Evolutionary conservation across 2,329 filamentous ascomycete genomes (phyloP), one percentile per base, ranked within the genome.

Genomic region (Aureobasidium sp.): DNA sequence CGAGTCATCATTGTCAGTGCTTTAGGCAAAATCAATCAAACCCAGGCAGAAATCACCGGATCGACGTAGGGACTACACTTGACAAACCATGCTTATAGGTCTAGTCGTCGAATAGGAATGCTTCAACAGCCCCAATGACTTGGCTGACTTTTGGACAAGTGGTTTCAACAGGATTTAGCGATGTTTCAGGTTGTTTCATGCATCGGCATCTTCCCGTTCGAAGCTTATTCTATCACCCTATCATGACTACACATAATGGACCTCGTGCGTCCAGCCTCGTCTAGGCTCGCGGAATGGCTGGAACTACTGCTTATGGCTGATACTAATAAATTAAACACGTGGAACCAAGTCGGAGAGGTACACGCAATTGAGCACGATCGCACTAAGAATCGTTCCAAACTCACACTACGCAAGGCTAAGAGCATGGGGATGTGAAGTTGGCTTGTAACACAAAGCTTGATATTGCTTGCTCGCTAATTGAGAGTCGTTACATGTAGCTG

Each of bases 1-100:
- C 33, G 6, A 48, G 33, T 27, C 16, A 31, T n/a, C 29, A 16
- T 29, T 61, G 58, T 33, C 27, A 27, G 9, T 38, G 16, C 27
- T 50, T 61, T 61, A 61, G 58, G 58, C 58, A 61, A 50, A 61
- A 50, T 40, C 58, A 50, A 1, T 61, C n/a, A 61, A 61, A 4
- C 23, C 45, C 58, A 50, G 58, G 33, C 58, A 40, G 18, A 50
- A 61, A 9, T 5, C 6, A 33, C 23, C 11, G 11, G 43, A 61
- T 61, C 45, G 23, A 38, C 33, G 23, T 38, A 29, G n/a, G 20
- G 56, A 33, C 18, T 20, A 11, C 36, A 27, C 23, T 42, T n/a
- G 16, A 29, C 9, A 27, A 58, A 45, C 25, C 40, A 58, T 48
- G 42, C 42, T 48, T 48, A 36, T 60, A 48, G 40, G 27, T 15